These are phyloP conservation scores for Rubia balearica DNA, from an alignment of 305 asterid species.

Conservation along the genomic window DNA sequence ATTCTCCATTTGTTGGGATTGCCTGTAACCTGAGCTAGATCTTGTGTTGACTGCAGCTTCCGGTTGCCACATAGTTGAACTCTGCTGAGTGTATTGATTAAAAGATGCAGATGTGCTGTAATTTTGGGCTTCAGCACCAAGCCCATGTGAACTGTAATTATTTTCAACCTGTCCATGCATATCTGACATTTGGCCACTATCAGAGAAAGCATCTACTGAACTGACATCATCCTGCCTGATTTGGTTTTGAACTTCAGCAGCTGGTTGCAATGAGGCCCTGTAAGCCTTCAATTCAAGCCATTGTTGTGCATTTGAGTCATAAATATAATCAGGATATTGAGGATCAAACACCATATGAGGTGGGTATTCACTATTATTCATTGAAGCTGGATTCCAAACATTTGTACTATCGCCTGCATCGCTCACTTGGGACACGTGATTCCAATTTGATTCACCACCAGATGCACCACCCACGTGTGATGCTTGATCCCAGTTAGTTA, in stretches of 20 bases:
- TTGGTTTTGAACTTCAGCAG: conserved; percentile 42
- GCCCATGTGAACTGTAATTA: conserved; percentile 34
- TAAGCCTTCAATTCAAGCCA: conserved; percentile 70
- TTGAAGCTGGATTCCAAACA: conserved; percentile 53
- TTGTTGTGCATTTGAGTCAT: conserved; percentile 63
- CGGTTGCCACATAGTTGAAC: conserved; percentile 39
- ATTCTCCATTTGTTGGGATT: conserved; percentile 35
- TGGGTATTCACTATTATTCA: conserved; percentile 59
- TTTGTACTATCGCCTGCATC: conserved; percentile 32
- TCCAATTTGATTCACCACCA: conserved; percentile 33
- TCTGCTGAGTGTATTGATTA: conserved; percentile 36
- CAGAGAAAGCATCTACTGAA: conserved; percentile 29
- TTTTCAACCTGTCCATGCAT: conserved; percentile 29
- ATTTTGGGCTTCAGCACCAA: conserved; percentile 38
- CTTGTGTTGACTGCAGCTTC: conserved; percentile 30
- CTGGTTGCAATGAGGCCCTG: conserved; percentile 36
- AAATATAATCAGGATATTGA: conserved; percentile 91
- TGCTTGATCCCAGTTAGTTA: conserved; percentile 56
- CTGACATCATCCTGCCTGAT: conserved; percentile 38
- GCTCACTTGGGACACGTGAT: conserved; percentile 40
- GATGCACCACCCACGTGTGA: conserved; percentile 32
- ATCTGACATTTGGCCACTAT: conserved; percentile 26
- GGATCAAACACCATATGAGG: conserved; percentile 87
- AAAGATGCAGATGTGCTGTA: conserved; percentile 45
- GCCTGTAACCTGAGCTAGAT: conserved; percentile 33